Evolutionary conservation across 305 asterid genomes (phyloP), one percentile per base, ranked within the genome.

Genomic region (Petunia hybrid): DNA sequence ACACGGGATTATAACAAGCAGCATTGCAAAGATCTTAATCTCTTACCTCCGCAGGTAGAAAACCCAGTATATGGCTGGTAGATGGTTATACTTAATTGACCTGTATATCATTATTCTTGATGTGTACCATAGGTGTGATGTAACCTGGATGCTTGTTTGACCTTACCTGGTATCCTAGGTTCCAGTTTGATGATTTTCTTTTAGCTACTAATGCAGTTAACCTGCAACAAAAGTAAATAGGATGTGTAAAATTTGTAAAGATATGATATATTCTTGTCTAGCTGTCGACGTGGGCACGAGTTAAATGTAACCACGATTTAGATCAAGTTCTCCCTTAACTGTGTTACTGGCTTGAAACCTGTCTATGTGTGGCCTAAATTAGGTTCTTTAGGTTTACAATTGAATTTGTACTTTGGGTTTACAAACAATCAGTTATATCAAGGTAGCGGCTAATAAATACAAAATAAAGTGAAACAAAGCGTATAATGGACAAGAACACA

Each of bases 41-140:
- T 96, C 14, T 80, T 88, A 85, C 99, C 98, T 61, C 92, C 98
- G 5, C 92, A 87, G 84, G 98, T 94, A 74, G 96, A 92, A 90
- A 94, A 90, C 83, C 99, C 99, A 22, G 82, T 96, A n/a, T 96
- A 93, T 84, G 97, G 97, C 42, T 96, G 97, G 99, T 96, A 92
- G 45, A 48, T 71, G 16, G 31, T 22, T 71, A 71, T 48, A 48
- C 13, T 31, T 71, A 5, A 10, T 9, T 70, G 12, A 46, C 31
- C 42, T 71, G 77, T 71, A 71, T 39, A 66, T 66, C 12, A 66
- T 40, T 66, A 4, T 40, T 66, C 5, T 40, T 14, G 40, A 3
- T 14, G 1, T 65, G 31, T 39, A 13, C 48, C 48, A 39, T 46
- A 71, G 77, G 31, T 46, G 77, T 71, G 61, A 31, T 70, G 16